Percentiles rank a stretch among this genome's conserved stretches.
phyloP scores from a whole-genome alignment of 2,329 filamentous ascomycete genomes.

The Emydomyces testavorans region DNA sequence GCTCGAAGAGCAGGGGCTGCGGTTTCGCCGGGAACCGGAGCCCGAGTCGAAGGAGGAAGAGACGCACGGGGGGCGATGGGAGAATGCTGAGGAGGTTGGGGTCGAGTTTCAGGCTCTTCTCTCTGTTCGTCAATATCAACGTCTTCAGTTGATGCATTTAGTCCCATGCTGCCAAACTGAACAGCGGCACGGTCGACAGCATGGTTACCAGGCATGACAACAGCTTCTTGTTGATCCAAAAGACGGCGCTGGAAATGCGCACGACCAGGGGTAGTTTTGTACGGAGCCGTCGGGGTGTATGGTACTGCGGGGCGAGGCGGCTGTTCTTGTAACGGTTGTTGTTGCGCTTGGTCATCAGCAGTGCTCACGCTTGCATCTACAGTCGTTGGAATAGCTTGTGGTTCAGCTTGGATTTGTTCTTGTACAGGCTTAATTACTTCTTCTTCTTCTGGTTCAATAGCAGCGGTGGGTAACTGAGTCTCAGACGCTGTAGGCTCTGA shows the following conservation, averaged over 20 bases:
- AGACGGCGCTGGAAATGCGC: conserved; percentile 75
- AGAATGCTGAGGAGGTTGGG: conserved; percentile 86
- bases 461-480: conserved; percentile 6
- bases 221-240: conserved; percentile 90
- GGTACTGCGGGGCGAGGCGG: conserved; percentile 52
- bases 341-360: conserved; percentile 49
- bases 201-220: conserved; percentile 95
- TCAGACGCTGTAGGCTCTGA: conserved; percentile 22
- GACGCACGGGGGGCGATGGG: conserved; percentile 78
- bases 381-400: conserved; percentile 27
- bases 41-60: conserved; percentile 55
- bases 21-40: conserved; percentile 30
- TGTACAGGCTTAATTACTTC: conserved; percentile 36
- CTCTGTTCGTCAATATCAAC: conserved; percentile 82
- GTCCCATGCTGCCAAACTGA: conserved; percentile 89
- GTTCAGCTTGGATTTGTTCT: conserved; percentile 30
- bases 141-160: conserved; percentile 63
- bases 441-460: conserved; percentile 34
- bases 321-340: conserved; percentile 70
- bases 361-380: conserved; percentile 27
- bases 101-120: conserved; percentile 88
- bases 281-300: conserved; percentile 49
- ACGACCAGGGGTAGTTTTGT: conserved; percentile 56
- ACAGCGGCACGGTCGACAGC: conserved; percentile 87
- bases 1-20: conserved; percentile 45